Evolutionary conservation across 768 basidiomycete genomes (phyloP).

Genomic region (Favolaschia claudopus): DNA sequence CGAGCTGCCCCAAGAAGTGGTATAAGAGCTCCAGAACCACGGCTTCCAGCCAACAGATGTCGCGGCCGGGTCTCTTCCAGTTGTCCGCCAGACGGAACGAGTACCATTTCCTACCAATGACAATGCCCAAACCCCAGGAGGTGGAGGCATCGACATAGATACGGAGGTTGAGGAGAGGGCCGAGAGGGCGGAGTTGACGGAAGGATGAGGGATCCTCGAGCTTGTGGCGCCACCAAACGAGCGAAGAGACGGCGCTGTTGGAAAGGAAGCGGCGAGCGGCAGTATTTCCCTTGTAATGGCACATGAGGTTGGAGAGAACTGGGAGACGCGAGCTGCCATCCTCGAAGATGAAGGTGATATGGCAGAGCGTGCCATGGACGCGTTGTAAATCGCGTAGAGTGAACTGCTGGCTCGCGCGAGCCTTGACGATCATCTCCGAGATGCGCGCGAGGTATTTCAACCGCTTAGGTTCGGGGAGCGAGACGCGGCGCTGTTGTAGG

Average conservation of each 20-base stretch:
- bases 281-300: neutral
- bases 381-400: conserved; percentile 9
- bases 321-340: conserved; percentile 12
- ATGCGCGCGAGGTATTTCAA: conserved; percentile 30
- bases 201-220: neutral
- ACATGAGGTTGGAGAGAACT: conserved; percentile 8
- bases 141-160: conserved; percentile 33
- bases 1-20: conserved; percentile 11
- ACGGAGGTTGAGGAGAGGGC: neutral
- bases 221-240: neutral
- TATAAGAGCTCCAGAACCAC: conserved; percentile 12
- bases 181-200: conserved; percentile 1
- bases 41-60: conserved; percentile 39
- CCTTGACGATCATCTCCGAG: neutral
- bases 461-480: conserved; percentile 20
- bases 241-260: neutral
- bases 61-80: conserved; percentile 24
- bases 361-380: conserved; percentile 11
- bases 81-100: conserved; percentile 9
- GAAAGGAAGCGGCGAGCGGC: neutral
- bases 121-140: conserved; percentile 35
- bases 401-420: neutral
- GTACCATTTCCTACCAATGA: conserved; percentile 22
- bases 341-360: conserved; percentile 7
- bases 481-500: neutral